Evolutionary conservation across 768 basidiomycete genomes (phyloP).

Genomic region (Mycena leptocephala): DNA sequence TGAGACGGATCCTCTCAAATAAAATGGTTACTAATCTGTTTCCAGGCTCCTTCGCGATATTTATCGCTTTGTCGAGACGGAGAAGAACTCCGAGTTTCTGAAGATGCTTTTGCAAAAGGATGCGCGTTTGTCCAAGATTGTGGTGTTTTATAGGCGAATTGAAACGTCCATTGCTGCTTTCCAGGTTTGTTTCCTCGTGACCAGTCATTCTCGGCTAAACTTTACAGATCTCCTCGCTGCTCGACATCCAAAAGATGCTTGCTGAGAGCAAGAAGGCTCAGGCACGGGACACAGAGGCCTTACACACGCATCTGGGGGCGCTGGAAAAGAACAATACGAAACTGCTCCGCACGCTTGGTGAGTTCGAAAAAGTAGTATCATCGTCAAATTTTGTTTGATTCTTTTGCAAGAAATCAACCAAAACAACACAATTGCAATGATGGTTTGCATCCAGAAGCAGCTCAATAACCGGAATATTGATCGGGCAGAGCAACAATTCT

Average conservation of each 20-base stretch:
- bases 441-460: constrained; percentile 32
- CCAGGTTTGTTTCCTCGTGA: neutral
- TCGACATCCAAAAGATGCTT: constrained; percentile 6
- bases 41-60: constrained; percentile 7
- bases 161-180: neutral
- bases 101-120: constrained; percentile 17
- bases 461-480: constrained; percentile 2
- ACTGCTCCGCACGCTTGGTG: constrained; percentile 21
- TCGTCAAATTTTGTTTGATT: neutral
- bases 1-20: neutral
- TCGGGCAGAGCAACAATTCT: constrained; percentile 29
- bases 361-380: neutral
- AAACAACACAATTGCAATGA: constrained; percentile 34
- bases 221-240: neutral
- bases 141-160: neutral
- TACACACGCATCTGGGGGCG: constrained; percentile 14
- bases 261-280: constrained; percentile 19
- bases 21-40: neutral
- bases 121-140: neutral
- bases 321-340: constrained; percentile 16
- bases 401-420: constrained; percentile 26
- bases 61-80: neutral
- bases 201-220: neutral
- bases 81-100: neutral
- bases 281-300: constrained; percentile 2